phyloP scores from a whole-genome alignment of 2,329 filamentous ascomycete species.

The Fusarium nematophilum region DNA sequence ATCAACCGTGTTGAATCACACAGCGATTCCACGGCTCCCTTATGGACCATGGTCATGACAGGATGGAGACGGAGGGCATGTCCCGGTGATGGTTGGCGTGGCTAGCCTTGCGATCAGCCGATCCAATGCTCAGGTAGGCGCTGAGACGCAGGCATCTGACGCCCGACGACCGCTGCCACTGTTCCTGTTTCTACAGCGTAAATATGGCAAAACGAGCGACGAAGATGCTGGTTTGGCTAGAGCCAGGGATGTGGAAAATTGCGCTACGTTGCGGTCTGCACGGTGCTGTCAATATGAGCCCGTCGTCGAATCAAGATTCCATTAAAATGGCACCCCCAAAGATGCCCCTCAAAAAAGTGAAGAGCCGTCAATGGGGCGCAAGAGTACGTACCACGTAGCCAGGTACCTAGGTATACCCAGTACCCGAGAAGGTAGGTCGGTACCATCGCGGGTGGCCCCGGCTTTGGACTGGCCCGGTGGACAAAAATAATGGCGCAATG shows the following conservation, averaged over 20 bases:
- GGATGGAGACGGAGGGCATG: conserved; percentile 33
- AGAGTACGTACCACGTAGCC: background rate
- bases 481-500: too few species aligned
- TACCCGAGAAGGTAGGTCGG: too few species aligned
- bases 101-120: conserved; percentile 34
- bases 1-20: conserved; percentile 3
- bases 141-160: conserved; percentile 16
- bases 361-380: conserved; percentile 37
- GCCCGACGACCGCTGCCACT: background rate
- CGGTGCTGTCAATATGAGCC: conserved; percentile 35
- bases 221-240: conserved; percentile 15
- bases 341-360: conserved; percentile 36
- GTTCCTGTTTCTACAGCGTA: conserved; percentile 4
- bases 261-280: conserved; percentile 14
- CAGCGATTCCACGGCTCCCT: background rate
- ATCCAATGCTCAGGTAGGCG: conserved; percentile 22
- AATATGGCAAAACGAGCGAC: conserved; percentile 6
- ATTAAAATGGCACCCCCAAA: conserved; percentile 38
- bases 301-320: conserved; percentile 45
- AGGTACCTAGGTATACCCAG: too few species aligned
- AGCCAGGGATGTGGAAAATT: conserved; percentile 32
- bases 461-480: too few species aligned
- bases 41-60: conserved; percentile 20
- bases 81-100: conserved; percentile 31
- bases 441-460: too few species aligned